Base-by-base conservation (phyloP, 495 filamentous ascomycete genomes). In the Mytilinidion resinicola region DNA sequence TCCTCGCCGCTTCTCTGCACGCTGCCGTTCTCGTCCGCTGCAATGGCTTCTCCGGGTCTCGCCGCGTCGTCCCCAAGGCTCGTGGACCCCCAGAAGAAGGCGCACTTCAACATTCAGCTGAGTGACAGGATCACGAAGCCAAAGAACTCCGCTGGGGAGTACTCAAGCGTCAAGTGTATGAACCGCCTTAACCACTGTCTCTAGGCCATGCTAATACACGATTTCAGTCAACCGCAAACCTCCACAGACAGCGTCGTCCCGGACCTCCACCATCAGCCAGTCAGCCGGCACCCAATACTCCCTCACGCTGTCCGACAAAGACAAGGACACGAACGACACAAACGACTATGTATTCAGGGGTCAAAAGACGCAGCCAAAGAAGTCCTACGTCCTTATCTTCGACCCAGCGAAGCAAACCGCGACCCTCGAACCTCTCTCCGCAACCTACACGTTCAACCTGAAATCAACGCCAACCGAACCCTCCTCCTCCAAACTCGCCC, bases 401-500 rank as follows among this genome's bases (percentile, higher is more conserved):
- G 78, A 84, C 58, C 68, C 76, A 3, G 63, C 67, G 1, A 73
- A 74, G 9, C 77, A 81, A 55, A 73, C 69, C 11, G 78, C 80
- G 47, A 77, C 78, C 8, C 67, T 83, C 20, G 78, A 82, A 57
- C 73, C 76, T 14, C 70, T 84, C 9, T 66, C 73, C 51, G 74
- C 73, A 21, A 74, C 76, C 25, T 72, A 81, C 59, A 80, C 79
- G 58, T 83, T 84, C 76, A 84, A 84, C 55, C 71, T 84, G 7
- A 72, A 72, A 20, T 75, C 77, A 34, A 76, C 77, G n/a, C 25
- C 35, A 1, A 35, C 20, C 10, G 59, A 64, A 11, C n/a, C 61
- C n/a, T 61, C 62, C 8, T 47, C 50, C 15, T 15, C 49, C 42
- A 57, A 57, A 34, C 44, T 57, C 9, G 42, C 43, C 71, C 73